Base-by-base conservation (phyloP, 2,329 filamentous ascomycete genomes). In the Xylariaceae sp. region DNA sequence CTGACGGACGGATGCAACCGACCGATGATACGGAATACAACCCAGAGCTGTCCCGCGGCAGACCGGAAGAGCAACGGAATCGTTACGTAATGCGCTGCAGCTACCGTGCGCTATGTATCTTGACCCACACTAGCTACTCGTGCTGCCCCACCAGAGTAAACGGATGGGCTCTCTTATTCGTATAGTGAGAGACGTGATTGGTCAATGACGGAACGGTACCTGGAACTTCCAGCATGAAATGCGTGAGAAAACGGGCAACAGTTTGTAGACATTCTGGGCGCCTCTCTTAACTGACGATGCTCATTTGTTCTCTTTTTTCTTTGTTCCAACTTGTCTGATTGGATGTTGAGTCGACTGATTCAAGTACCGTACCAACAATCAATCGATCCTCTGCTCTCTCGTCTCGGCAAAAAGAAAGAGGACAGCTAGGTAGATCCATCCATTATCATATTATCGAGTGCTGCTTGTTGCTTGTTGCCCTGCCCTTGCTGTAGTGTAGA, bases 81-180 rank as follows among this genome's bases (percentile, higher is more conserved):
- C 23, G 23, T 30, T 30, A 30, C 23, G 23, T 30, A 30, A 30
- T 30, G 23, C 23, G 23, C 23, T 30, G 23, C 23, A 30, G 4
- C 23, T 30, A 30, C 23, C 23, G 23, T 30, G 23, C 23, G 23
- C 23, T 30, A 30, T n/a, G n/a, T n/a, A n/a, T 30, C 23, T 30
- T 5, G 23, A 30, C 23, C 23, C 23, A 30, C 23, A 30, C 23
- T 30, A 30, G 23, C 23, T 30, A 30, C 23, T 30, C 4, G 23
- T 41, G 37, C 37, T 10, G 37, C 37, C 37, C 37, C 37, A 41
- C 9, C 11, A 13, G 9, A 30, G 23, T 5, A 30, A 30, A 30
- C 23, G 23, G 37, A 13, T 41, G 37, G 37, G 11, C 11, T n/a
- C 59, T 63, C 61, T 63, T 63, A 63, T 63, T 63, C 61, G 61